These are phyloP conservation scores for Salix purpurea DNA, from an alignment of 345 rosid species.

Conservation along the genomic window DNA sequence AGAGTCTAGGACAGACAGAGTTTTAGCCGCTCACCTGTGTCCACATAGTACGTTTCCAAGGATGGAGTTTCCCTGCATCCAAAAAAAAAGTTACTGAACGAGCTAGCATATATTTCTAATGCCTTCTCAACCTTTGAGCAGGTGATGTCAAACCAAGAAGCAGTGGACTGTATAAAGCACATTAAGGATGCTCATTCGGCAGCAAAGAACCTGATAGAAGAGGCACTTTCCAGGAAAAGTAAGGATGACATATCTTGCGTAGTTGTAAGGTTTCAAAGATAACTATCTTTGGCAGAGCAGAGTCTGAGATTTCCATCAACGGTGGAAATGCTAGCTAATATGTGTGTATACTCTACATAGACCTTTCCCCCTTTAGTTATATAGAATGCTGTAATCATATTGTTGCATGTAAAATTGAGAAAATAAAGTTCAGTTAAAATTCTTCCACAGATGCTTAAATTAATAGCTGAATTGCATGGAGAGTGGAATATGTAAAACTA, in stretches of 20 bases:
- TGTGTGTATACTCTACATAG: constrained; percentile 19
- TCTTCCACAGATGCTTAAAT: neutral
- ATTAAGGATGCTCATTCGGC: constrained; percentile 68
- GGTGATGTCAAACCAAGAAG: constrained; percentile 83
- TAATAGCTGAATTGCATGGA: no score
- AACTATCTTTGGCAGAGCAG: neutral
- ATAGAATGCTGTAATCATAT: constrained; percentile 5
- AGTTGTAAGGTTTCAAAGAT: constrained; percentile 64
- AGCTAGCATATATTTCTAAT: neutral
- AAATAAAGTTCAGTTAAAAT: neutral
- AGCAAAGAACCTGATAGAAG: constrained; percentile 61
- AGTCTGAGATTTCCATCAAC: neutral
- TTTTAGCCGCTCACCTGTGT: no score
- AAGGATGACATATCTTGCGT: constrained; percentile 93
- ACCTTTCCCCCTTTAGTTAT: constrained; percentile 3
- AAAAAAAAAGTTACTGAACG: no score
- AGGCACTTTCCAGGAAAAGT: constrained; percentile 61
- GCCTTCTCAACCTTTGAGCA: constrained; percentile 13
- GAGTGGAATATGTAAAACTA: no score
- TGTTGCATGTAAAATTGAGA: constrained; percentile 10
- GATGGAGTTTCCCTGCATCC: rapidly evolving
- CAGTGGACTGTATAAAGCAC: constrained; percentile 49
- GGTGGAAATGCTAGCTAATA: neutral
- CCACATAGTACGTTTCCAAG: no score
- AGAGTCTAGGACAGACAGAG: rapidly evolving